phyloP scores from a whole-genome alignment of 305 asterid species.

The Fraxinus sp. region DNA sequence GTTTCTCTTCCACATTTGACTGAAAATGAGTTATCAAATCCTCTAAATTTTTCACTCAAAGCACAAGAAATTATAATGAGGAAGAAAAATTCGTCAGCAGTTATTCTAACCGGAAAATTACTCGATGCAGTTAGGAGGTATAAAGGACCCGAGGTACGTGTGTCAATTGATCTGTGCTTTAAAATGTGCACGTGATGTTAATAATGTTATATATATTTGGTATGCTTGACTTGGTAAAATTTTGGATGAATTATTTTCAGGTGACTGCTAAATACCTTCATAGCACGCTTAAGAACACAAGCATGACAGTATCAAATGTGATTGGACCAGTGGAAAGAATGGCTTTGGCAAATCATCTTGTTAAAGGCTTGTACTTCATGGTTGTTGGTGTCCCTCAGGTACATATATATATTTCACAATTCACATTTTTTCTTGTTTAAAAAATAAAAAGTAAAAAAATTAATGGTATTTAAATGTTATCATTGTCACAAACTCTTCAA shows the following conservation, averaged over 20 bases:
- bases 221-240: neutral
- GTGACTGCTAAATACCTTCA: conserved; percentile 57
- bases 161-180: neutral
- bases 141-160: conserved; percentile 69
- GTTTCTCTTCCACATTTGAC: conserved; percentile 49
- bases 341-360: conserved; percentile 67
- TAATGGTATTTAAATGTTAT: neutral
- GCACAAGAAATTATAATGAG: conserved; percentile 43
- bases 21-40: conserved; percentile 27
- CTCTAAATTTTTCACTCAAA: conserved; percentile 45
- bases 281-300: conserved; percentile 62
- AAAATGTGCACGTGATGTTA: neutral
- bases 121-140: conserved; percentile 49
- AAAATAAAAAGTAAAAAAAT: neutral
- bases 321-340: conserved; percentile 66
- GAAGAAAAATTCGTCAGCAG: conserved; percentile 58
- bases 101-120: conserved; percentile 54
- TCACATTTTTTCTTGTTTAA: neutral
- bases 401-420: neutral
- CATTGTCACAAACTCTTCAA: neutral
- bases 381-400: conserved; percentile 80
- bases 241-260: conserved; percentile 28
- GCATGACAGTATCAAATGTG: conserved; percentile 66
- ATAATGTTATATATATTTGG: no score
- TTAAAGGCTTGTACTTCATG: conserved; percentile 68